phyloP scores from a whole-genome alignment of 2,329 filamentous ascomycete species.

The Fusarium longipes region DNA sequence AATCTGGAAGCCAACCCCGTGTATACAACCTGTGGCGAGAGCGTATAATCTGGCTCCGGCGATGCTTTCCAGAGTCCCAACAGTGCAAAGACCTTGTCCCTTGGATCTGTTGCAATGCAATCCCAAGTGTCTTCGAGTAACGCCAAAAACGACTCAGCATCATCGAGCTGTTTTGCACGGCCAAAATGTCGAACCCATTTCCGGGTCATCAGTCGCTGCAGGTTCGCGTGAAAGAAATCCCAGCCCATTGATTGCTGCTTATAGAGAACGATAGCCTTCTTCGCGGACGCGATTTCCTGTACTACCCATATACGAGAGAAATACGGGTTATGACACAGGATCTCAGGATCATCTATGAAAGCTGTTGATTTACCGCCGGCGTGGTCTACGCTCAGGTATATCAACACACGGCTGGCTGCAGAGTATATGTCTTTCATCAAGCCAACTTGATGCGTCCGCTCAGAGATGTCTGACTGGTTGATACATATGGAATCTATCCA shows the following conservation, averaged over 20 bases:
- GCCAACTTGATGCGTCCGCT: not conserved
- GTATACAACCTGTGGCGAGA: not conserved
- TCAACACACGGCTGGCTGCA: not conserved
- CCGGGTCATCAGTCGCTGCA: accelerated
- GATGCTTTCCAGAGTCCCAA: not conserved
- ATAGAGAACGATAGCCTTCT: not conserved
- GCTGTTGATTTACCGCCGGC: accelerated
- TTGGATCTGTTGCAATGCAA: constrained; percentile 1
- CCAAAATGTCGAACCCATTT: constrained; percentile 3
- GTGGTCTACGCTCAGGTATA: not conserved
- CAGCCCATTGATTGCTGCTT: not conserved
- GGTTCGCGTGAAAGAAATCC: not conserved
- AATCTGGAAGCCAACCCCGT: not conserved
- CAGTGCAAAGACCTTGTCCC: constrained; percentile 5
- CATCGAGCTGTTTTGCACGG: not conserved
- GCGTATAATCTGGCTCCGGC: not conserved
- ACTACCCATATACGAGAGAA: constrained; percentile 11
- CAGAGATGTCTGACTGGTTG: not conserved
- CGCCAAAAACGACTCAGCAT: not conserved
- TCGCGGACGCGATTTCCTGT: not conserved
- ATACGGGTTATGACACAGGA: not conserved
- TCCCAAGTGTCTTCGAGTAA: not conserved
- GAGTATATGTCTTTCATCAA: constrained; percentile 1
- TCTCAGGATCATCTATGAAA: not conserved
- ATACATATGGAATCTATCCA: constrained; percentile 8